A percentile compares a stretch with the other conserved stretches of the same genome.
Evolutionary conservation across 2,329 filamentous ascomycete genomes (phyloP).

Genomic region (Monosporascus sp.): DNA sequence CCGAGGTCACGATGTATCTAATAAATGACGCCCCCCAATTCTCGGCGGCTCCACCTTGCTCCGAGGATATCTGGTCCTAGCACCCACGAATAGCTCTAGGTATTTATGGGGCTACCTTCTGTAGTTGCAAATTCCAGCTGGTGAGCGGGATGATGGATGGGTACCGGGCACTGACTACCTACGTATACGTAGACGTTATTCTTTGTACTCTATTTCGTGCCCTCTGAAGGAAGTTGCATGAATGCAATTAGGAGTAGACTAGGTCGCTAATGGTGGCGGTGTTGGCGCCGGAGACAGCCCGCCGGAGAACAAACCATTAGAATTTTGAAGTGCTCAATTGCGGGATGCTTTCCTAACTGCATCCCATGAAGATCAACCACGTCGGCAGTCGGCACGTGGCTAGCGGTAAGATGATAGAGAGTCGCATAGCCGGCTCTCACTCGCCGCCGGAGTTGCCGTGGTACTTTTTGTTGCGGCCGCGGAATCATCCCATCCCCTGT

Average conservation of each 20-base stretch:
- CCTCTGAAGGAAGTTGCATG: too few relatives aligned
- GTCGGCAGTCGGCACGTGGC: background rate
- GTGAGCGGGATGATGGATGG: background rate
- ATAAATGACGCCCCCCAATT: conserved; percentile 2
- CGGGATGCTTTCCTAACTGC: background rate
- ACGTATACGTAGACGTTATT: too few relatives aligned
- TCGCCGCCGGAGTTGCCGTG: background rate
- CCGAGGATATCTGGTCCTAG: conserved; percentile 1
- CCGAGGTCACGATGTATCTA: conserved; percentile 1
- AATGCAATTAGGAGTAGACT: too few relatives aligned
- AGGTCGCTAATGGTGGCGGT: too few relatives aligned
- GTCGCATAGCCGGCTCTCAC: background rate
- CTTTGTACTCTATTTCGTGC: too few relatives aligned
- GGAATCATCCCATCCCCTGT: background rate
- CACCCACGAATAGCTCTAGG: too few relatives aligned
- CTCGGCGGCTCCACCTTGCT: conserved; percentile 10
- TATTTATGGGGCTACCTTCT: background rate
- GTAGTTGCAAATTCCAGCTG: background rate
- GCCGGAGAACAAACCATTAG: too few relatives aligned
- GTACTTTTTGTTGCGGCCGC: background rate
- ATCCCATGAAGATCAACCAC: background rate
- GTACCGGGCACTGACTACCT: too few relatives aligned
- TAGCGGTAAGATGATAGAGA: background rate
- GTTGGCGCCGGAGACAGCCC: too few relatives aligned
- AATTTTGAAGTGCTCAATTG: background rate